A percentile compares a stretch with the other conserved stretches of the same genome.
phyloP scores from a whole-genome alignment of 805 yeast genomes.

The Lipomyces kockii region DNA sequence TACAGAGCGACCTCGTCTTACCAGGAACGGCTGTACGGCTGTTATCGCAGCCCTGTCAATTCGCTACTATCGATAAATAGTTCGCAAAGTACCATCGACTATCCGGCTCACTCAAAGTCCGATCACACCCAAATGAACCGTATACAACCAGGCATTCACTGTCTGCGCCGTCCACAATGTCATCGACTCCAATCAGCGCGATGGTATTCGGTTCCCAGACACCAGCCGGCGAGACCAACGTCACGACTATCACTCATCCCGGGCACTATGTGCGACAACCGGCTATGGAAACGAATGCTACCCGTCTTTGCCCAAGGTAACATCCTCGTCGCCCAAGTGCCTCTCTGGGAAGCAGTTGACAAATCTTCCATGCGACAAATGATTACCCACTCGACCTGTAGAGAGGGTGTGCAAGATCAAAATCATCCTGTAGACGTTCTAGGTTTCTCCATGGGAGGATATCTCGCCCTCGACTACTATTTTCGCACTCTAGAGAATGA shows the following conservation, averaged over 20 bases:
- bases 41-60: too few species aligned
- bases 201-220: background rate
- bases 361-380: background rate
- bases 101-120: too few species aligned
- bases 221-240: background rate
- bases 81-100: too few species aligned
- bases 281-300: slow-evolving; percentile 2
- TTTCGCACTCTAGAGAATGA: background rate
- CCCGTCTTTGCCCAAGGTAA: background rate
- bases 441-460: slow-evolving; percentile 4
- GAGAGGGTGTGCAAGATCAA: background rate
- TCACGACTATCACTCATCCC: slow-evolving; percentile 1
- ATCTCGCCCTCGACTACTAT: slow-evolving; percentile 4
- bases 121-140: background rate
- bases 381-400: background rate
- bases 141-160: background rate
- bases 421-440: background rate
- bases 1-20: too few species aligned
- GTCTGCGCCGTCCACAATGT: background rate
- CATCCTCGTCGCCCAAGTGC: background rate
- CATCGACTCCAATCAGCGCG: too few species aligned
- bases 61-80: too few species aligned
- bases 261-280: slow-evolving; percentile 9
- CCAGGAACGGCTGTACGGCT: too few species aligned
- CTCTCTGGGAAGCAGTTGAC: background rate